phyloP scores from a whole-genome alignment of 805 yeast species.

The Saturnispora sekii region DNA sequence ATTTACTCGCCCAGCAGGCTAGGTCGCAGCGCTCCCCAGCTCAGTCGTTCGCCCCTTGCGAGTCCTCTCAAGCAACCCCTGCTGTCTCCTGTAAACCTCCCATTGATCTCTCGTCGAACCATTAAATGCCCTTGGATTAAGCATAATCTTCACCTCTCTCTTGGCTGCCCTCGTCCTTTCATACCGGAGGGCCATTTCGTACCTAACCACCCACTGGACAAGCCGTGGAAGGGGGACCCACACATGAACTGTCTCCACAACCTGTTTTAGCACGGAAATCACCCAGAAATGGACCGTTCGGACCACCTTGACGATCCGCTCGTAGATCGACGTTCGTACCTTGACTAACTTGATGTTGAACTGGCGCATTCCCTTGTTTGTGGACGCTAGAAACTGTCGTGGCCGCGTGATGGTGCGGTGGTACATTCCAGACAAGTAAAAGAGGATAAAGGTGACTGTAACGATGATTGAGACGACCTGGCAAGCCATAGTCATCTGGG shows the following conservation, averaged over 20 bases:
- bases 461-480: constrained; percentile 45
- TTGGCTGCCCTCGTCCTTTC: constrained; percentile 11
- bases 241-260: constrained; percentile 5
- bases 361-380: constrained; percentile 84
- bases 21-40: not conserved
- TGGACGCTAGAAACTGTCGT: constrained; percentile 63
- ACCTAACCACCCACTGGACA: constrained; percentile 5
- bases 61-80: constrained; percentile 80
- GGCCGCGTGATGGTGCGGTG: constrained; percentile 76
- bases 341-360: constrained; percentile 70
- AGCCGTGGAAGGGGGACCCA: constrained; percentile 4
- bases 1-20: no score
- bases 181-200: constrained; percentile 2
- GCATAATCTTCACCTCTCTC: constrained; percentile 52
- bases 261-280: not conserved
- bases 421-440: constrained; percentile 85
- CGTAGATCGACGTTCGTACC: constrained; percentile 28
- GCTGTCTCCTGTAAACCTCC: constrained; percentile 89
- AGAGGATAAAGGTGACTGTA: constrained; percentile 59
- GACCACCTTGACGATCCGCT: constrained; percentile 4
- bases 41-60: constrained; percentile 29
- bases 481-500: constrained; percentile 27
- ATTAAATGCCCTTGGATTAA: constrained; percentile 73
- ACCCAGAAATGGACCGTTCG: constrained; percentile 3
- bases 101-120: constrained; percentile 85